Evolutionary conservation across 1,139 yeast genomes (phyloP).

Genomic region (Protomyces inundatus): DNA sequence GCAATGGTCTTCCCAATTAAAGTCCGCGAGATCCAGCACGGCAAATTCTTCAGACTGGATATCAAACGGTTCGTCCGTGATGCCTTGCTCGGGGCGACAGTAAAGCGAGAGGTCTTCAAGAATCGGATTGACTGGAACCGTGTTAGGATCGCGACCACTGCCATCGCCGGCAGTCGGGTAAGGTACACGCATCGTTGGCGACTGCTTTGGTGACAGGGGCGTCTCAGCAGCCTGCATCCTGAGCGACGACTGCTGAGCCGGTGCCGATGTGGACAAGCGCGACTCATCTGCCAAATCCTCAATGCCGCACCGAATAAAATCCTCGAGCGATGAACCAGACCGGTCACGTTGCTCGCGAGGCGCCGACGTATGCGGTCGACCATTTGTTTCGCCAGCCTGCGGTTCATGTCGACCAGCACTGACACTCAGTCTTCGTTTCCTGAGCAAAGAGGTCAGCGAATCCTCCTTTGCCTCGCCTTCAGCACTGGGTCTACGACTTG

Average conservation of each 20-base stretch:
- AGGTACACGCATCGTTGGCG: neutral
- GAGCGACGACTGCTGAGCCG: neutral
- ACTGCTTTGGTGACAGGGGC: neutral
- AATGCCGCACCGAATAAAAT: constrained; percentile 15
- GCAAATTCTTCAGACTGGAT: neutral
- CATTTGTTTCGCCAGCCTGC: neutral
- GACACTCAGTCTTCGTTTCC: constrained; percentile 19
- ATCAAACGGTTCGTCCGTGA: constrained; percentile 7
- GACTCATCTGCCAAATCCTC: constrained; percentile 3
- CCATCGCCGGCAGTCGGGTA: neutral
- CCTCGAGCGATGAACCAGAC: neutral
- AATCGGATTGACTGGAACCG: constrained; percentile 19
- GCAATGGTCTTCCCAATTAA: constrained; percentile 26
- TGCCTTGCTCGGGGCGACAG: neutral
- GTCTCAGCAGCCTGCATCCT: neutral
- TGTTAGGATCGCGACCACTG: neutral
- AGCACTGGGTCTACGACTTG: neutral
- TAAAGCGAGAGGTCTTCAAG: constrained; percentile 25
- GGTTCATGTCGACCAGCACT: neutral
- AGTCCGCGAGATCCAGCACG: constrained; percentile 24
- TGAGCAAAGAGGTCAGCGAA: constrained; percentile 1
- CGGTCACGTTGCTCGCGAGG: neutral
- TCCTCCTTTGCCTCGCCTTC: constrained; percentile 6
- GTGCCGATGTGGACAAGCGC: neutral
- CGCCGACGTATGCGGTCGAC: neutral